Base-by-base conservation (phyloP, 2,329 filamentous ascomycete species). In the Trichoderma koningiopsis region DNA sequence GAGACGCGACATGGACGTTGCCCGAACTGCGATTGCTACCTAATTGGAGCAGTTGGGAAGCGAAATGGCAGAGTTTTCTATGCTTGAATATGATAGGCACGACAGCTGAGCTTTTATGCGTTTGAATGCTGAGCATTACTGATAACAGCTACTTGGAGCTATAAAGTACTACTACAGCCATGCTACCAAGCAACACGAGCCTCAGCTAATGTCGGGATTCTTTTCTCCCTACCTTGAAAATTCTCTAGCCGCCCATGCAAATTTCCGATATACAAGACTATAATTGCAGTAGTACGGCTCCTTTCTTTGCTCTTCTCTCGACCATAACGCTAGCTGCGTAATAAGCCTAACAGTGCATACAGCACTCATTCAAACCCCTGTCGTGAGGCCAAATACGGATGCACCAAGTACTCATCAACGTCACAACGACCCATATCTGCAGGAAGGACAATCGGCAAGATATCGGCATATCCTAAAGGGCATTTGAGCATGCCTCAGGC, bases 21-120 rank as follows among this genome's bases (percentile, higher is more conserved):
- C 63, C 53, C 29, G 33, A 58, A 58, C 27, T 37, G 11, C 8
- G 33, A 40, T 58, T 66, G 63, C 37, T 57, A 58, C 63, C 63
- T 52, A 19, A 65, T 31, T 14, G 11, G 14, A 37, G n/a, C 37
- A 47, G 27, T 57, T 65, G n/a, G 52, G 62, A 27, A 49, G 43
- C 29, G 19, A 27, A 52, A 62, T 49, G 27, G 4, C 27, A 14
- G 31, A 1, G 4, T 14, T 22, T 24, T 33, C 16, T 24, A 13
- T 29, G 31, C 24, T 22, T 47, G 19, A 33, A 24, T 16, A 14
- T 40, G 47, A 14, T 55, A 5, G 7, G 14, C 24, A 6, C 22
- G 31, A 43, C 29, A 16, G 24, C 13, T 8, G 13, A n/a, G 43
- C 24, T 22, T 37, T 33, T 14, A 5, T 19, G 7, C 37, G 35